A percentile compares a stretch with the other conserved stretches of the same genome.
Evolutionary conservation across 2,329 filamentous ascomycete genomes (phyloP).

Genomic region (Ceratocystis cubensis): DNA sequence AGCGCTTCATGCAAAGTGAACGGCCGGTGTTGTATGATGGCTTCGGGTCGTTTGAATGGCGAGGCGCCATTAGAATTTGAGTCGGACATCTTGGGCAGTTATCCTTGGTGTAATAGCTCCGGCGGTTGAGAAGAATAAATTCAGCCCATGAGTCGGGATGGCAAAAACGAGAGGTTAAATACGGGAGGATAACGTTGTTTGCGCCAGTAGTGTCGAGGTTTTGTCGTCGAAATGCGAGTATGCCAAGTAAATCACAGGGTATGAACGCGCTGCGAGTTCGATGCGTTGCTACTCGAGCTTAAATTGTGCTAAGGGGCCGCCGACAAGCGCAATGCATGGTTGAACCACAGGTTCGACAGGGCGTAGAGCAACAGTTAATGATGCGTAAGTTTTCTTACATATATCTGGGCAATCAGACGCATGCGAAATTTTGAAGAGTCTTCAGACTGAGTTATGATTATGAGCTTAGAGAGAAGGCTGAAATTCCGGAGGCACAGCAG

Average conservation of each 20-base stretch:
- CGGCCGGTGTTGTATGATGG: constrained; percentile 29
- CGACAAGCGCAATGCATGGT: constrained; percentile 10
- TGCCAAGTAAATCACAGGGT: background rate
- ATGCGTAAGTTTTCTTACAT: background rate
- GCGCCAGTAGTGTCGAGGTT: constrained; percentile 4
- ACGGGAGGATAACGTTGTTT: background rate
- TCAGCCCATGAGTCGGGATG: constrained; percentile 1
- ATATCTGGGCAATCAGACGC: background rate
- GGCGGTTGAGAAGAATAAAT: background rate
- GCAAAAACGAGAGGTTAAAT: background rate
- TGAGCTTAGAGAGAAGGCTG: constrained; percentile 7
- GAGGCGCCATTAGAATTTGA: constrained; percentile 16
- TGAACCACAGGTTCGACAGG: constrained; percentile 1
- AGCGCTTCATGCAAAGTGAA: constrained; percentile 62
- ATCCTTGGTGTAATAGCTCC: background rate
- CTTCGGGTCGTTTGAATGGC: constrained; percentile 16
- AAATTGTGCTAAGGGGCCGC: constrained; percentile 8
- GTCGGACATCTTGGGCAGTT: constrained; percentile 11
- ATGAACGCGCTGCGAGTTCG: constrained; percentile 1
- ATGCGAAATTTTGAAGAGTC: background rate
- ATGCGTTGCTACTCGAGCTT: constrained; percentile 10
- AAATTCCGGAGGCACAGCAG: background rate
- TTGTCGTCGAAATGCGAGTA: background rate
- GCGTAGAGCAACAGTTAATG: background rate
- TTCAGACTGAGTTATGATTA: background rate